phyloP scores from a whole-genome alignment of 192 early-diverging fungal species.

The Phycomyces blakesleeanus region DNA sequence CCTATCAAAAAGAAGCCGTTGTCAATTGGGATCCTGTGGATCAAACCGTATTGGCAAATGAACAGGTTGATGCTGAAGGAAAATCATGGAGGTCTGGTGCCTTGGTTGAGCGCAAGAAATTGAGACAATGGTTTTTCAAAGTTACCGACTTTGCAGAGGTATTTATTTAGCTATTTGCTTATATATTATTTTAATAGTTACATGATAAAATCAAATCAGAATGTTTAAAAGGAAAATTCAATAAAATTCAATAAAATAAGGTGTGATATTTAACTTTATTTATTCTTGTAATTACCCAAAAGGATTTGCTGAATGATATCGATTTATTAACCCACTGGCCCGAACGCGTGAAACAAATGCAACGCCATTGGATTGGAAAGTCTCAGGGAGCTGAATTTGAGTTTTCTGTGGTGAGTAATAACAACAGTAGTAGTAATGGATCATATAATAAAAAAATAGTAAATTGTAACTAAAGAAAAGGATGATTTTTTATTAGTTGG shows the following conservation, averaged over 20 bases:
- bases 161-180: constrained; percentile 16
- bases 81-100: constrained; percentile 91
- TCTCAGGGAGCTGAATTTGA: constrained; percentile 74
- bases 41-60: constrained; percentile 92
- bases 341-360: constrained; percentile 81
- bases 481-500: not conserved
- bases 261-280: too few species aligned
- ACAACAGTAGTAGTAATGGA: too few species aligned
- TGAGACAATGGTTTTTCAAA: constrained; percentile 93
- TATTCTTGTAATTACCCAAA: not conserved
- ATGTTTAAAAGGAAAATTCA: too few species aligned
- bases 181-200: too few species aligned
- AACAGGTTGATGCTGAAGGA: constrained; percentile 87
- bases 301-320: constrained; percentile 72
- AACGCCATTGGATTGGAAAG: constrained; percentile 91
- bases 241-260: too few species aligned
- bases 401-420: constrained; percentile 46
- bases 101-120: constrained; percentile 74
- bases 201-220: too few species aligned
- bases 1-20: constrained; percentile 83
- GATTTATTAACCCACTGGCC: constrained; percentile 82
- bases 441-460: not conserved
- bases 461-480: not conserved
- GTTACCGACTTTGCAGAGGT: constrained; percentile 84
- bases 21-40: constrained; percentile 99